Conservation (phyloP, 192 early-diverging fungal genomes). For the Endogone sp. region DNA sequence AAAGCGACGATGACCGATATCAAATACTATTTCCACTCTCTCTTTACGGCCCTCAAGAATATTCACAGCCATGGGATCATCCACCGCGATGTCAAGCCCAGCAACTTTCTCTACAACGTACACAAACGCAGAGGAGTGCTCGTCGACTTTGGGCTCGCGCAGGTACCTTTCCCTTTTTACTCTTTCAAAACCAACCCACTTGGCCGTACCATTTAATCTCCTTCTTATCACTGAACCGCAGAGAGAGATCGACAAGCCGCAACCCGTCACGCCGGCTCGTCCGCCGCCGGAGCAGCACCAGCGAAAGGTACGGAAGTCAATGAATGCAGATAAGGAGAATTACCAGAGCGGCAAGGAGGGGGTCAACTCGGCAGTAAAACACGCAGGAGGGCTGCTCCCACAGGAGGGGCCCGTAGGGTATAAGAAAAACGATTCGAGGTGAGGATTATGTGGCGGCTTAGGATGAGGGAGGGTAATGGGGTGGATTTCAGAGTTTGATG, state of each 20-base stretch:
- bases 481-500: too few relatives aligned
- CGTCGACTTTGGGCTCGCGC: slow-evolving; percentile 92
- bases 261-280: neutral
- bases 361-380: neutral
- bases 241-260: slow-evolving; percentile 8
- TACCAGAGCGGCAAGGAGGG: neutral
- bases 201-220: neutral
- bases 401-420: slow-evolving; percentile 32
- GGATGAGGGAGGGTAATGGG: neutral
- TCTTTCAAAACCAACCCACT: neutral
- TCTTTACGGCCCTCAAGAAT: slow-evolving; percentile 69
- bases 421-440: slow-evolving; percentile 51
- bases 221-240: neutral
- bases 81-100: slow-evolving; percentile 93
- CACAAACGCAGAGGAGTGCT: slow-evolving; percentile 70
- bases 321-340: neutral
- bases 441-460: too few relatives aligned
- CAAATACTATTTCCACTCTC: slow-evolving; percentile 66
- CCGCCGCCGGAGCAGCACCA: neutral
- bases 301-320: neutral
- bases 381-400: neutral
- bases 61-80: slow-evolving; percentile 71
- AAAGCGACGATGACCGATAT: slow-evolving; percentile 63
- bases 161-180: slow-evolving; percentile 26
- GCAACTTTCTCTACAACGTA: slow-evolving; percentile 88